phyloP scores from a whole-genome alignment of 768 basidiomycete genomes.

The Naganishia antarctica region DNA sequence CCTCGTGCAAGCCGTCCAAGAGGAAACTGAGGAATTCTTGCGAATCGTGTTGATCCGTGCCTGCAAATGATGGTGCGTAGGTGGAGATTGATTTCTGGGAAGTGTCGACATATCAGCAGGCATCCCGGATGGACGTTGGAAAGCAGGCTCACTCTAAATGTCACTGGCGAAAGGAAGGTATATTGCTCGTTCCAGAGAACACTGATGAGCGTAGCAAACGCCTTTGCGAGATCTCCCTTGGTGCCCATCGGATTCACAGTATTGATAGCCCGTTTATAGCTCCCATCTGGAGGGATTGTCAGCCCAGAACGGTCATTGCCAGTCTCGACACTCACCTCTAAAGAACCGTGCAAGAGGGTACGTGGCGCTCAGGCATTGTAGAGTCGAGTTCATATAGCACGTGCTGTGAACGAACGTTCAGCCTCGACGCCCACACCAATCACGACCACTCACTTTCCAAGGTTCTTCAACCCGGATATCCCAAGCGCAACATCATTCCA shows the following conservation, averaged over 20 bases:
- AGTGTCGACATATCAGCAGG: neutral
- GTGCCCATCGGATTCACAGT: conserved; percentile 79
- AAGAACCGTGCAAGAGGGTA: conserved; percentile 91
- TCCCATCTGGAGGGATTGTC: conserved; percentile 40
- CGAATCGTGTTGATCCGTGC: conserved; percentile 89
- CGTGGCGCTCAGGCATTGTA: conserved; percentile 93
- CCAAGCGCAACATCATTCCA: conserved; percentile 78
- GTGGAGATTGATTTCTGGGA: conserved; percentile 59
- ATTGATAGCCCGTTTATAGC: conserved; percentile 58
- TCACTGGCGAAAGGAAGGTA: conserved; percentile 71
- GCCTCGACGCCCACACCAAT: neutral
- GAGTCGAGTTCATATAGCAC: conserved; percentile 98
- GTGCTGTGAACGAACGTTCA: conserved; percentile 61
- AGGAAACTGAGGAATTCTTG: conserved; percentile 95
- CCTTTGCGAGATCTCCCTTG: conserved; percentile 70
- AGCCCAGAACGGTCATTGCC: neutral
- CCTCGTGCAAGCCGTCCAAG: conserved; percentile 85
- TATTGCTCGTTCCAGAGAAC: conserved; percentile 85
- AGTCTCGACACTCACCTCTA: conserved; percentile 57
- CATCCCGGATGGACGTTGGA: neutral
- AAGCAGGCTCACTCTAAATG: conserved; percentile 66
- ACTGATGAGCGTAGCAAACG: conserved; percentile 76
- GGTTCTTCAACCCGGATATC: conserved; percentile 81
- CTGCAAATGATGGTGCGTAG: conserved; percentile 68
- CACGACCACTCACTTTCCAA: conserved; percentile 52